phyloP scores from a whole-genome alignment of 192 early-diverging fungal species.

The Thamnidium elegans region DNA sequence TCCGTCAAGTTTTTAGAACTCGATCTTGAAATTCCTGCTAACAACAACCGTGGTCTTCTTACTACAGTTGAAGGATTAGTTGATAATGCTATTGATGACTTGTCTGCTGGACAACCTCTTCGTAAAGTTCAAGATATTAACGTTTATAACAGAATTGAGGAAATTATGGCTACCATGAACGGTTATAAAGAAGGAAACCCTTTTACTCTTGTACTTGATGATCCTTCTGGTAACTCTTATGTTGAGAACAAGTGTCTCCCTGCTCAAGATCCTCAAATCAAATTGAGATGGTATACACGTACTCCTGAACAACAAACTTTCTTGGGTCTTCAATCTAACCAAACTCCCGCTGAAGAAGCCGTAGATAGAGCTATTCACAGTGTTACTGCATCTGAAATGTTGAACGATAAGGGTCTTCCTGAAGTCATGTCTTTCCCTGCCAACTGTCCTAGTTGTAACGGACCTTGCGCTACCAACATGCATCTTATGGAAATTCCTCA shows the following conservation, averaged over 20 bases:
- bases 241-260: slow-evolving; percentile 84
- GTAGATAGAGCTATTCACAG: slow-evolving; percentile 23
- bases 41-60: slow-evolving; percentile 68
- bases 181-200: slow-evolving; percentile 49
- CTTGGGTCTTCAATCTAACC: slow-evolving; percentile 69
- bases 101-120: slow-evolving; percentile 72
- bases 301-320: slow-evolving; percentile 76
- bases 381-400: slow-evolving; percentile 33
- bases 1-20: slow-evolving; percentile 77
- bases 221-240: slow-evolving; percentile 90
- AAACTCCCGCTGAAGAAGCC: slow-evolving; percentile 34
- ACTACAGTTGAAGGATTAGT: slow-evolving; percentile 93
- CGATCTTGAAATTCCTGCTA: slow-evolving; percentile 86
- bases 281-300: slow-evolving; percentile 61
- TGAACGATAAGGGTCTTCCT: slow-evolving; percentile 30
- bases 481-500: slow-evolving; percentile 90
- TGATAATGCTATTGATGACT: slow-evolving; percentile 73
- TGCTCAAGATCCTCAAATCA: slow-evolving; percentile 72
- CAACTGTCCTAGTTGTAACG: slow-evolving; percentile 82
- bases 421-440: slow-evolving; percentile 82
- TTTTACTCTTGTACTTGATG: slow-evolving; percentile 82
- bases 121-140: slow-evolving; percentile 66
- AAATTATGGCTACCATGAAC: slow-evolving; percentile 61
- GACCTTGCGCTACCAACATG: slow-evolving; percentile 79
- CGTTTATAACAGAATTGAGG: slow-evolving; percentile 73